Evolutionary conservation across 345 rosid genomes (phyloP).

Genomic region (Pseudoturritis turrita): DNA sequence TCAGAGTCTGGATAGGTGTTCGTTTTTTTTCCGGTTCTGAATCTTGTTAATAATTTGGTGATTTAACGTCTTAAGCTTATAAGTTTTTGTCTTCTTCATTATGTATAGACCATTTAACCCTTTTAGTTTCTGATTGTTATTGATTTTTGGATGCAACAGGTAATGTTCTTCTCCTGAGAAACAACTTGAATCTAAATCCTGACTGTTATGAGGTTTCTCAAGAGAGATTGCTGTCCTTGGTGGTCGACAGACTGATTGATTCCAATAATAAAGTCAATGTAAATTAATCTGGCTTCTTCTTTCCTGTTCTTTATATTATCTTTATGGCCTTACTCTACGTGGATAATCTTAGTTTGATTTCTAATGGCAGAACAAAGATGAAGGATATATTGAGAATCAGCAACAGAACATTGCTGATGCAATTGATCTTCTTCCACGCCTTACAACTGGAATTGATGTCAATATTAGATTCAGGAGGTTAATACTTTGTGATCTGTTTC

Average conservation of each 20-base stretch:
- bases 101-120: background rate
- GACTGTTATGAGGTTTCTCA: conserved; percentile 86
- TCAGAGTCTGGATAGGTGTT: background rate
- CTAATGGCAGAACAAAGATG: conserved; percentile 69
- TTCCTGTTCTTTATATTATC: background rate
- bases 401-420: conserved; percentile 98
- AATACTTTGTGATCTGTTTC: background rate
- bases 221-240: conserved; percentile 84
- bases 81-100: background rate
- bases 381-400: conserved; percentile 85
- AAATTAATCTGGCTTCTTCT: conserved; percentile 23
- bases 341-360: background rate
- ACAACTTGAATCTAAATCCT: conserved; percentile 75
- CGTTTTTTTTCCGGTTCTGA: background rate
- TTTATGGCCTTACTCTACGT: background rate
- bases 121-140: background rate
- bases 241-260: conserved; percentile 89
- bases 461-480: conserved; percentile 93
- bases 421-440: conserved; percentile 84
- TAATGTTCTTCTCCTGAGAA: conserved; percentile 81
- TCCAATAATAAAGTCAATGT: conserved; percentile 92
- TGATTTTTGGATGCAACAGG: conserved; percentile 45
- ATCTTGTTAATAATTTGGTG: background rate
- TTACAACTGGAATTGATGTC: conserved; percentile 97
- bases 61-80: background rate